Conservation (phyloP, 495 filamentous ascomycete species). For the Neurospora sp. region DNA sequence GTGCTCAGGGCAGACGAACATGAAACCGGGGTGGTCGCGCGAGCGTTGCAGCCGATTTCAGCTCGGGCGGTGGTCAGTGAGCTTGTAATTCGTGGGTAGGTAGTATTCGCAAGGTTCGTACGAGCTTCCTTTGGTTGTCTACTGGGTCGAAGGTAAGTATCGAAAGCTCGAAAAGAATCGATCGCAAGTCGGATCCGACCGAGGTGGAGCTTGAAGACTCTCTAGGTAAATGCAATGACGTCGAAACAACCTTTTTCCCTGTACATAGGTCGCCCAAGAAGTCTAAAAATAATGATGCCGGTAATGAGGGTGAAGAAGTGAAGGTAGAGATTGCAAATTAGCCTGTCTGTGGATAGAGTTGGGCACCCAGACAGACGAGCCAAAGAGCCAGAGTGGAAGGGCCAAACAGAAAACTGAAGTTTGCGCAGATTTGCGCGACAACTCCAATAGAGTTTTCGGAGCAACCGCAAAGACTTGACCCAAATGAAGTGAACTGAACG, state of each 20-base stretch:
- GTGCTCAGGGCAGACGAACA: conserved; percentile 8
- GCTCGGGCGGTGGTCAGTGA: neutral
- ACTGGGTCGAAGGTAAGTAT: neutral
- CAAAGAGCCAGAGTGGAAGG: neutral
- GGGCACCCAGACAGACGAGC: neutral
- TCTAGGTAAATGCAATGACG: neutral
- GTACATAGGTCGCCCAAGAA: neutral
- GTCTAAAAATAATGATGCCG: neutral
- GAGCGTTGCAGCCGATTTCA: conserved; percentile 9
- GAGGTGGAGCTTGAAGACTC: neutral
- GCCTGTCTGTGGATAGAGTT: neutral
- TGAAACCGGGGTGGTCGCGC: conserved; percentile 10
- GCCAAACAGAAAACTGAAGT: neutral
- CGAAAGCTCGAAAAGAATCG: neutral
- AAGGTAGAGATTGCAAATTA: neutral
- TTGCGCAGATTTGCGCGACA: neutral
- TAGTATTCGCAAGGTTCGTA: neutral
- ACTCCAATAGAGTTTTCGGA: neutral
- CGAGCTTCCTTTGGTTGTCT: neutral
- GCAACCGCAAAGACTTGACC: neutral
- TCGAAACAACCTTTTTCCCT: neutral
- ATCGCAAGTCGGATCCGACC: neutral
- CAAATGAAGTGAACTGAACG: neutral
- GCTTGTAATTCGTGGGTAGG: neutral
- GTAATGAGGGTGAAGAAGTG: neutral